These are phyloP conservation scores for Geotrichum siamense DNA, from an alignment of 1,139 yeast genomes.

Conservation along the genomic window DNA sequence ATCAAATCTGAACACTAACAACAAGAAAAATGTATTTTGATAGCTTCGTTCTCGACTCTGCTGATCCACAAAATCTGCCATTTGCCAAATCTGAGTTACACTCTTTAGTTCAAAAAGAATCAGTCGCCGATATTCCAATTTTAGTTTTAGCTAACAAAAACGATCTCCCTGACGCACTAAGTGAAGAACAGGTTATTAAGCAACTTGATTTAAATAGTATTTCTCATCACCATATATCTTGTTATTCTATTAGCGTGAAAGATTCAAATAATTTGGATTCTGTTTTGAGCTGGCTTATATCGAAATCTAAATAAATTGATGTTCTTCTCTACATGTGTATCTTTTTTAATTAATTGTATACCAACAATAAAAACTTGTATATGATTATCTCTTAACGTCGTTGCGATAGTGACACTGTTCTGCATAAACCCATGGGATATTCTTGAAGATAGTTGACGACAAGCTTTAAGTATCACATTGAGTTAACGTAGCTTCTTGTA, in stretches of 20 bases:
- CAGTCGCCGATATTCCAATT: constrained; percentile 35
- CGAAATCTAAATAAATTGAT: constrained; percentile 22
- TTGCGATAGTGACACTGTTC: too few species aligned
- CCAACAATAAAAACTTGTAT: too few species aligned
- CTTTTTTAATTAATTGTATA: too few species aligned
- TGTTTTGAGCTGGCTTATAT: constrained; percentile 35
- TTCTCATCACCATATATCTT: constrained; percentile 34
- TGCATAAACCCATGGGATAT: too few species aligned
- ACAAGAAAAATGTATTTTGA: neutral
- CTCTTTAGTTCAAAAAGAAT: constrained; percentile 29
- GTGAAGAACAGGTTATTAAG: constrained; percentile 34
- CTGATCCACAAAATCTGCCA: constrained; percentile 27
- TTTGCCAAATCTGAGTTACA: constrained; percentile 34
- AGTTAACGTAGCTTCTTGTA: too few species aligned
- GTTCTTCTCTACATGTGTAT: neutral
- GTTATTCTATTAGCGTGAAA: constrained; percentile 38
- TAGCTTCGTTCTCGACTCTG: constrained; percentile 35
- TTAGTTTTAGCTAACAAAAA: constrained; percentile 37
- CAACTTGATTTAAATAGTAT: constrained; percentile 31
- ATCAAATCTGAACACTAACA: neutral
- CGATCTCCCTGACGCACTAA: constrained; percentile 32
- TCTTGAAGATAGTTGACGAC: too few species aligned
- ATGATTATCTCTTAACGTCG: too few species aligned
- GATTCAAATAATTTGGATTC: constrained; percentile 35
- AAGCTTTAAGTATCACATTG: too few species aligned